phyloP scores from a whole-genome alignment of 345 rosid species.

The Populus nigra region DNA sequence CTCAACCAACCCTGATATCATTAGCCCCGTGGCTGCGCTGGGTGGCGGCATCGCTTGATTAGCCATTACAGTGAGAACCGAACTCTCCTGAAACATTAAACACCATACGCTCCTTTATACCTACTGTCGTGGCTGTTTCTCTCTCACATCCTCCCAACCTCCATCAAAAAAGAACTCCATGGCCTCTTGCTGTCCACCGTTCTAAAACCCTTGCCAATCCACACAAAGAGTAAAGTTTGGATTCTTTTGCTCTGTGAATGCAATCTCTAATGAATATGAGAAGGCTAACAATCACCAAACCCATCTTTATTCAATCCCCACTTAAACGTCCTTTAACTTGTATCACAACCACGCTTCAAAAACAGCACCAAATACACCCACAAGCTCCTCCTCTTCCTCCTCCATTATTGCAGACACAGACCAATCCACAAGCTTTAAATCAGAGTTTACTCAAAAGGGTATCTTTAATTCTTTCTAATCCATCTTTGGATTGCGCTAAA shows the following conservation, averaged over 20 bases:
- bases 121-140: background rate
- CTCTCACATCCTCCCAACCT: background rate
- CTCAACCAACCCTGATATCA: background rate
- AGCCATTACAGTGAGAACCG: background rate
- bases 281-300: conserved; percentile 34
- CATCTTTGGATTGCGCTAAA: conserved; percentile 47
- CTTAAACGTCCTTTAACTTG: conserved; percentile 42
- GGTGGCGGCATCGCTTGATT: background rate
- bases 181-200: background rate
- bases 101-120: background rate
- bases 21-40: background rate
- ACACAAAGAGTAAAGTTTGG: too few relatives aligned
- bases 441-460: conserved; percentile 37
- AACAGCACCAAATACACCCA: conserved; percentile 3
- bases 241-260: background rate
- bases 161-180: background rate
- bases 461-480: conserved; percentile 49
- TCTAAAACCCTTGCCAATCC: background rate
- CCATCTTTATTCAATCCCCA: conserved; percentile 25
- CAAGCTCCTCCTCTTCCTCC: conserved; percentile 18
- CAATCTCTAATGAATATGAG: conserved; percentile 54
- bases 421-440: conserved; percentile 26
- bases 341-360: conserved; percentile 22
- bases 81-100: background rate
- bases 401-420: conserved; percentile 6